phyloP scores from a whole-genome alignment of 176 grass and related monocot species.

The Eragrostis curvula region DNA sequence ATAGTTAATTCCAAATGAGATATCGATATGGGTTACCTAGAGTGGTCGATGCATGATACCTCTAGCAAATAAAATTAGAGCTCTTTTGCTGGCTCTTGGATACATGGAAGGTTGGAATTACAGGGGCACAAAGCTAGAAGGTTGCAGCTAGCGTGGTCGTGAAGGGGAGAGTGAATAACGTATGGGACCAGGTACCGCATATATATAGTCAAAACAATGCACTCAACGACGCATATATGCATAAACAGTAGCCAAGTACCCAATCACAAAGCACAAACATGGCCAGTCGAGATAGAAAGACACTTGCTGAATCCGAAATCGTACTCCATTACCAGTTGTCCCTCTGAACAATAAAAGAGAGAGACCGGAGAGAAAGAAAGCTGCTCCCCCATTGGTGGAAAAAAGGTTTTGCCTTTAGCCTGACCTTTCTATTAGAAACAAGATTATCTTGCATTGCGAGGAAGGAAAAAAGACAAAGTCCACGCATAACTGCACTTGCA shows the following conservation, averaged over 20 bases:
- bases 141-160: background rate
- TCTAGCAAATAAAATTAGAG: background rate
- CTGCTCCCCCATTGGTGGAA: background rate
- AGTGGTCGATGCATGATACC: too few relatives aligned
- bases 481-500: background rate
- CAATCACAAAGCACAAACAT: constrained; percentile 12
- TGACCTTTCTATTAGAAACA: background rate
- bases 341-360: background rate
- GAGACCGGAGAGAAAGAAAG: background rate
- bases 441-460: constrained; percentile 1
- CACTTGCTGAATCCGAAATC: background rate
- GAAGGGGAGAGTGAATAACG: background rate
- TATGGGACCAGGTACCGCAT: background rate
- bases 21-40: too few relatives aligned
- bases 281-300: constrained; percentile 29
- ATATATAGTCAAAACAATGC: background rate
- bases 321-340: background rate
- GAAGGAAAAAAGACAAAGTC: background rate
- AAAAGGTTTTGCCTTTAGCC: constrained; percentile 5
- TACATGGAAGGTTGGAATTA: background rate
- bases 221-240: background rate
- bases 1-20: too few relatives aligned
- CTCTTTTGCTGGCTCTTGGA: background rate
- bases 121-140: background rate
- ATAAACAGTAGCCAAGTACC: constrained; percentile 16